Base-by-base conservation (phyloP, 1,139 yeast species). In the Suhomyces ambrosiae region DNA sequence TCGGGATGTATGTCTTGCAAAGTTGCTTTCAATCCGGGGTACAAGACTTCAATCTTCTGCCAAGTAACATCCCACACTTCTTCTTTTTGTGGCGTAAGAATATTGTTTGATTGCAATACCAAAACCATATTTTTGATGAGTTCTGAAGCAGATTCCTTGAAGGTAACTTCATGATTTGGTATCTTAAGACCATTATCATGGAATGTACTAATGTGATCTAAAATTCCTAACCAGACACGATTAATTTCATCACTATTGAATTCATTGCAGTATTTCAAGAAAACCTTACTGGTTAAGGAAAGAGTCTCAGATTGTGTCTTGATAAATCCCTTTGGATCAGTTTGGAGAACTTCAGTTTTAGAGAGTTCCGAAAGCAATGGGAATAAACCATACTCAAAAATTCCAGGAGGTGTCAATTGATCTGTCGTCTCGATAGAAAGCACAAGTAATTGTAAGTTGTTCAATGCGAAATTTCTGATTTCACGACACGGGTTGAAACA, bases 401-500 rank as follows among this genome's bases (percentile, higher is more conserved):
- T 63, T 5, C 81, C 82, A 27, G 67, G 70, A 0, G 79, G 70
- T 2, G 74, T 69, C 15, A 75, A 61, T 30, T 47, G 54, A 13
- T 56, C 68, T 37, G 42, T 62, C 51, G 47, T 33, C 12, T 61
- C 62, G 19, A 68, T 51, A 0, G 72, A 46, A 52, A 81, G 49
- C 45, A 75, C 48, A 23, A 76, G 55, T 40, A 64, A 54, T 50
- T 79, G 80, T 51, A 89, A 64, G 12, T 75, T 55, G 40, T 72
- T 64, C 41, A 84, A 58, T 0, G 96, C 92, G 57, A 70, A 77
- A 0, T 74, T 62, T 31, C 96, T 69, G 9, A 89, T 70, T 54
- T 85, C 89, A 24, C 87, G 72, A 56, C 95, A 86, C 7, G 95
- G 95, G 52, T 88, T 89, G 57, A 86, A 76, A 56, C 96, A 86